Conservation (phyloP, 2,329 filamentous ascomycete species). For the Rhexocercosporidium sp. region DNA sequence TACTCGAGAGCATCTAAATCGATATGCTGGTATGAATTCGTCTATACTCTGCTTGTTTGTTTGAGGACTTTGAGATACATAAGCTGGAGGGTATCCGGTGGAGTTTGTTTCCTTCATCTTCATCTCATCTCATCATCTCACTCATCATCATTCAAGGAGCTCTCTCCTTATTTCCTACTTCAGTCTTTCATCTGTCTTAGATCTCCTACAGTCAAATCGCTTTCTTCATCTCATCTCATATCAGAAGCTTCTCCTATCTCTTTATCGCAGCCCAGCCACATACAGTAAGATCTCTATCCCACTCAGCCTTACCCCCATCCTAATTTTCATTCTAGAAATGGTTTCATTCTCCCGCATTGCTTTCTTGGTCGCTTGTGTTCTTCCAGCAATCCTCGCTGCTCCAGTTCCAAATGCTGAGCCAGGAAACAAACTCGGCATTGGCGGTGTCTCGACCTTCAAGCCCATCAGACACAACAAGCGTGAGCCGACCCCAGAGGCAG, state of each 20-base stretch:
- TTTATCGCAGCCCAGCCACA: neutral
- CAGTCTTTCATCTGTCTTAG: constrained; percentile 4
- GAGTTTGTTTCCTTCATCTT: neutral
- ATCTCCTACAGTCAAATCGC: constrained; percentile 4
- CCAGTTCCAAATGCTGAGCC: constrained; percentile 2
- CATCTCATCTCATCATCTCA: constrained; percentile 14
- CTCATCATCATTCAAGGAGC: constrained; percentile 14
- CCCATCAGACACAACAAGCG: constrained; percentile 1
- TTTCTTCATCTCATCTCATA: constrained; percentile 3
- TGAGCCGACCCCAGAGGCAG: constrained; percentile 2
- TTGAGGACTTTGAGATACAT: constrained; percentile 14
- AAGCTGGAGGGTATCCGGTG: constrained; percentile 18
- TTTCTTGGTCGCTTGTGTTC: constrained; percentile 10
- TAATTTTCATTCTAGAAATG: constrained; percentile 18
- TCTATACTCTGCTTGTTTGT: neutral
- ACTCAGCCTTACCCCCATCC: neutral
- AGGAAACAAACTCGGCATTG: constrained; percentile 1
- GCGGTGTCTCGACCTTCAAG: neutral
- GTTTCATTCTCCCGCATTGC: constrained; percentile 17
- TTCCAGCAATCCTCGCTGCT: constrained; percentile 16
- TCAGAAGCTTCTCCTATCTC: constrained; percentile 4
- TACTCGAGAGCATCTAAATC: constrained; percentile 4
- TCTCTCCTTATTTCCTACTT: constrained; percentile 1
- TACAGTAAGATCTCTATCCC: constrained; percentile 15
- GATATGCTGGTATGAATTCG: neutral